Conservation (phyloP, 257 asterid species). For the Solanum tacnaense region DNA sequence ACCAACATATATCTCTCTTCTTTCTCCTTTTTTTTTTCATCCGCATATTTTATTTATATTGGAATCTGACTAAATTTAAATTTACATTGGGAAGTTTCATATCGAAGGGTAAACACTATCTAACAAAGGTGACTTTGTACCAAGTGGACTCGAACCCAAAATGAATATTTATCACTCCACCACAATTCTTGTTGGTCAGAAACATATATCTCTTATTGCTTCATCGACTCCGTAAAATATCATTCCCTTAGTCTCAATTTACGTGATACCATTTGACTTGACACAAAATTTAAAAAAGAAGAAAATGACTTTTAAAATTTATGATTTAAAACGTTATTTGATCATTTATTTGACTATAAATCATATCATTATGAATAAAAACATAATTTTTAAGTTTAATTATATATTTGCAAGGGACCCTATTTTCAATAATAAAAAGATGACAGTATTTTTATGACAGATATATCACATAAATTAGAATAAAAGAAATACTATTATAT, state of each 20-base stretch:
- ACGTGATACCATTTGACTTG: not conserved
- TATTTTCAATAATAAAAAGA: no score
- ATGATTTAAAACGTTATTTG: not conserved
- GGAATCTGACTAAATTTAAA: no score
- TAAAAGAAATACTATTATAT: not conserved
- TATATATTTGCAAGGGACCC: no score
- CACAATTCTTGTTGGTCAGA: fast-evolving
- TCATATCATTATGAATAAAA: no score
- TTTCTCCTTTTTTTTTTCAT: no score
- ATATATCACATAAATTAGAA: not conserved
- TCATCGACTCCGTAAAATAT: not conserved
- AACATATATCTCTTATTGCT: no score
- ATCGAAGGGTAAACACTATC: no score
- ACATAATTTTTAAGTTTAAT: no score
- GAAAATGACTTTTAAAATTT: not conserved
- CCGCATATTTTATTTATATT: no score
- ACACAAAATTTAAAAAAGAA: not conserved
- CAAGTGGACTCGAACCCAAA: no score
- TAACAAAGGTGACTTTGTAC: not conserved
- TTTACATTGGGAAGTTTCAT: fast-evolving
- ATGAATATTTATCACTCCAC: no score
- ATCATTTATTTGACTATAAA: no score
- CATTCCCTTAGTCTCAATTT: not conserved
- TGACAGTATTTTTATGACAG: not conserved
- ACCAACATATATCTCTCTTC: not conserved